Conservation (phyloP, 345 rosid genomes). For the rapeseed (Brassica napus) region Da-Ae NC_063444.1:2646501-2647000, state of each 20-base stretch:
- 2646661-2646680: constrained; percentile 21
- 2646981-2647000: constrained; percentile 89
- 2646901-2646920: constrained; percentile 68
- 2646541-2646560: not conserved
- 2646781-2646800: constrained; percentile 37
- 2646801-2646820: not conserved
- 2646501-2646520: not conserved
- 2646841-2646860: not conserved
- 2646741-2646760: constrained; percentile 6
- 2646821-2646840: not conserved
- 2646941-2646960: constrained; percentile 30
- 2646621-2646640: constrained; percentile 36
- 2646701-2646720: constrained; percentile 35
- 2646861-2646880: constrained; percentile 41
- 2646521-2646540: not conserved
- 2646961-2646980: constrained; percentile 59
- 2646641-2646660: constrained; percentile 30
- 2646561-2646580: not conserved
- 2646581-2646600: constrained; percentile 25
- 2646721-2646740: constrained; percentile 7
- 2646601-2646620: constrained; percentile 29
- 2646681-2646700: constrained; percentile 8
- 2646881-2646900: constrained; percentile 51
- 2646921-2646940: constrained; percentile 42
- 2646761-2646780: constrained; percentile 41